phyloP scores from a whole-genome alignment of 306 rosid species.

The Lathyrus aphaca region DNA sequence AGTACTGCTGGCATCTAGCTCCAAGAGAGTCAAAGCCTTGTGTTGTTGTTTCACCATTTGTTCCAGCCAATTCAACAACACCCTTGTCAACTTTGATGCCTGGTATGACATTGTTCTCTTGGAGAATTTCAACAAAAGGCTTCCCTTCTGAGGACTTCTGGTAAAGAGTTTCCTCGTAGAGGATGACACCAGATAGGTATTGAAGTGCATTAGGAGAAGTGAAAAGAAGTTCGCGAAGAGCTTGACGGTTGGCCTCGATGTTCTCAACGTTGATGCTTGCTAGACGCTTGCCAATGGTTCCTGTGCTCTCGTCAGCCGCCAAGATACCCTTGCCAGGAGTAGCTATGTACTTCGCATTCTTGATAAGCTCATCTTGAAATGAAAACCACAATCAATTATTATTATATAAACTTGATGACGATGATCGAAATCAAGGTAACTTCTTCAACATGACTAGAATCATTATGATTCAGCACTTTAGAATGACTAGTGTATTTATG shows the following conservation, averaged over 20 bases:
- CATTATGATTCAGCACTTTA: constrained; percentile 5
- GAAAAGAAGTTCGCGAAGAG: constrained; percentile 91
- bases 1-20: constrained; percentile 72
- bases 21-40: constrained; percentile 90
- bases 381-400: constrained; percentile 14
- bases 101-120: constrained; percentile 75
- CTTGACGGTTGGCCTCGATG: constrained; percentile 81
- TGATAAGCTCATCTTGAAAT: constrained; percentile 74
- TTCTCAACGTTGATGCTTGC: constrained; percentile 87
- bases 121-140: constrained; percentile 77
- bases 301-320: constrained; percentile 97
- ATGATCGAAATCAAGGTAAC: constrained; percentile 4
- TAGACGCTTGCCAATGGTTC: constrained; percentile 86
- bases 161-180: constrained; percentile 90
- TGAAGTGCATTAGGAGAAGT: constrained; percentile 75
- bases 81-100: constrained; percentile 99
- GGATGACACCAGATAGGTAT: constrained; percentile 84
- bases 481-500: constrained; percentile 9
- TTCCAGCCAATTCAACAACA: constrained; percentile 83
- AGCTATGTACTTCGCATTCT: constrained; percentile 87
- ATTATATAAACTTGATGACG: constrained; percentile 8
- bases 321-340: constrained; percentile 85
- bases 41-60: constrained; percentile 85
- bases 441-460: constrained; percentile 20
- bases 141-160: constrained; percentile 72